Conservation (phyloP, 2,329 filamentous ascomycete species). For the Rutstroemia sp. region DNA sequence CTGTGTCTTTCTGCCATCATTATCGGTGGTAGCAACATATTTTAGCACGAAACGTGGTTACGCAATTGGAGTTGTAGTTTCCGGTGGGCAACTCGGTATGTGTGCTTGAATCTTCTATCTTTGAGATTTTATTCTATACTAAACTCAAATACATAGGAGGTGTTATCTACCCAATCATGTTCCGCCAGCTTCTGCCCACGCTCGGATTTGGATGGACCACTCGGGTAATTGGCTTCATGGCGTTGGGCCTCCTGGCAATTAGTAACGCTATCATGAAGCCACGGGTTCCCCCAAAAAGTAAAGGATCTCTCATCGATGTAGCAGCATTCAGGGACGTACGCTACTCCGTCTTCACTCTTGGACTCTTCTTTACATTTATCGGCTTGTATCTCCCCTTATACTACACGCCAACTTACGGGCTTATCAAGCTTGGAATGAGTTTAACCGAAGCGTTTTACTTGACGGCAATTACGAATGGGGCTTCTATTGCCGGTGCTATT, state of each 20-base stretch:
- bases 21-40: slow-evolving; percentile 75
- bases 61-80: slow-evolving; percentile 76
- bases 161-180: slow-evolving; percentile 51
- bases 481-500: slow-evolving; percentile 45
- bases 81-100: slow-evolving; percentile 55
- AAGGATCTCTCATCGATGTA: neutral
- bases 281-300: slow-evolving; percentile 47
- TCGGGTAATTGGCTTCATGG: slow-evolving; percentile 21
- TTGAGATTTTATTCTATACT: neutral
- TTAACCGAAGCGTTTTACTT: slow-evolving; percentile 27
- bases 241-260: slow-evolving; percentile 16
- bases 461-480: slow-evolving; percentile 21
- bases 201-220: slow-evolving; percentile 25
- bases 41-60: slow-evolving; percentile 70
- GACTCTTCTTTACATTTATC: slow-evolving; percentile 25
- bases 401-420: slow-evolving; percentile 31
- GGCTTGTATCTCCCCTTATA: slow-evolving; percentile 47
- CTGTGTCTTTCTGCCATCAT: slow-evolving; percentile 75
- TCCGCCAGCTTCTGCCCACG: slow-evolving; percentile 25
- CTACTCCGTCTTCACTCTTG: neutral
- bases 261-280: slow-evolving; percentile 33
- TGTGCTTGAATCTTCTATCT: neutral
- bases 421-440: slow-evolving; percentile 28
- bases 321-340: neutral
- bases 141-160: slow-evolving; percentile 42